These are phyloP conservation scores for Suillus cothurnatus DNA, from an alignment of 768 basidiomycete genomes.

Conservation along the genomic window DNA sequence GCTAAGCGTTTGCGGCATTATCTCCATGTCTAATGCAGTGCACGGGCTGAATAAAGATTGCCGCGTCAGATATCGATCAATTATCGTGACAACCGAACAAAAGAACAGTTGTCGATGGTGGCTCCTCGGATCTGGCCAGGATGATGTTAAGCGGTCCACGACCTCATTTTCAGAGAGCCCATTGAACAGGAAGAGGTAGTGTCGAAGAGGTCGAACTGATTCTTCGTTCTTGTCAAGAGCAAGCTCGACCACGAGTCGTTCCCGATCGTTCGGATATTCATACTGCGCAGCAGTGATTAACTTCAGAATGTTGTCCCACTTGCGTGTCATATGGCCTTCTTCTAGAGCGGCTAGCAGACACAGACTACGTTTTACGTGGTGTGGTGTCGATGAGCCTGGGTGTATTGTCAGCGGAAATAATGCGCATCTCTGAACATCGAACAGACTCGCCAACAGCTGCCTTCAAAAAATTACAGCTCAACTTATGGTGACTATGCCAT, in stretches of 20 bases:
- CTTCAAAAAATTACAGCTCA: neutral
- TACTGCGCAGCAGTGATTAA: neutral
- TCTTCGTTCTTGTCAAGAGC: too few relatives aligned
- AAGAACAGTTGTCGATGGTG: neutral
- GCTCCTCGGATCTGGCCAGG: neutral
- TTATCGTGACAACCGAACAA: neutral
- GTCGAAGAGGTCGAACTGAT: neutral
- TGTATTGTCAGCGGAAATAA: neutral
- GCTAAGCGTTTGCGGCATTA: neutral
- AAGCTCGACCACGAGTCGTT: neutral
- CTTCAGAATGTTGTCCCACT: neutral
- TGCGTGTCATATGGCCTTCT: neutral
- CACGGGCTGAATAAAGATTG: neutral
- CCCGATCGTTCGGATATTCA: neutral
- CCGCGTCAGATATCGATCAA: neutral
- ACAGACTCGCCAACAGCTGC: neutral
- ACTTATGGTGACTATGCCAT: neutral
- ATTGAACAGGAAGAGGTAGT: slow-evolving; percentile 1
- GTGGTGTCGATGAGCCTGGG: neutral
- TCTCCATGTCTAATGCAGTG: slow-evolving; percentile 1
- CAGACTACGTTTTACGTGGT: neutral
- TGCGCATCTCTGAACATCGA: neutral
- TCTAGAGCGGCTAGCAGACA: neutral
- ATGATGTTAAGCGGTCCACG: neutral
- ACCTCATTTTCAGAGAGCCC: neutral